Evolutionary conservation across 78 protist species (phyloP).

Genomic region (Dictyostelium intermedium): DNA sequence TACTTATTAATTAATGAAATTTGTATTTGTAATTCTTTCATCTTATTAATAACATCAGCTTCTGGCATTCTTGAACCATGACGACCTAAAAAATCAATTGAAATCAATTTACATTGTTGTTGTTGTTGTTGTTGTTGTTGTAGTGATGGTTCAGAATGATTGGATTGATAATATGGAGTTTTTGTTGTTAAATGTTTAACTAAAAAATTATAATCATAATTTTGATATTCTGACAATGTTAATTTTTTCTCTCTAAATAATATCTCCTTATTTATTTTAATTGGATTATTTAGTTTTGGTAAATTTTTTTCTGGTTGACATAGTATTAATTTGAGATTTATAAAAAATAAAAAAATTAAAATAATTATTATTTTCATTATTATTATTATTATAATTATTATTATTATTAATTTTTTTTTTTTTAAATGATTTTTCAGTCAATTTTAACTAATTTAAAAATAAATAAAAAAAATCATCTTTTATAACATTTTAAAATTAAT

Average conservation of each 20-base stretch:
- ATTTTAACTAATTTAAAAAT: too few species aligned
- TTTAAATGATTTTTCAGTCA: too few species aligned
- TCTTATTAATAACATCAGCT: neutral
- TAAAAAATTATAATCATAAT: neutral
- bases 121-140: neutral
- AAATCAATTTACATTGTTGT: slow-evolving; percentile 3
- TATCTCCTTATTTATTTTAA: neutral
- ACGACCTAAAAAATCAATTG: neutral
- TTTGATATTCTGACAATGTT: neutral
- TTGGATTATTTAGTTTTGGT: neutral
- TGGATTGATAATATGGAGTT: neutral
- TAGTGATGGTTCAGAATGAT: neutral
- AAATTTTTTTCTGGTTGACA: neutral
- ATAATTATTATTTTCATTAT: too few species aligned
- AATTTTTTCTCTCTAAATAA: too few species aligned
- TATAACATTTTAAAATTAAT: too few species aligned
- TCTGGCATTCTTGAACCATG: slow-evolving; percentile 4
- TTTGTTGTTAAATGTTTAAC: neutral
- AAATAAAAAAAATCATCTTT: too few species aligned
- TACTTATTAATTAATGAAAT: neutral
- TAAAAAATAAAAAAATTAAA: too few species aligned
- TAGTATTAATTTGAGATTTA: too few species aligned
- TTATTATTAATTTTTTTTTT: too few species aligned
- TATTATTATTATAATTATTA: too few species aligned
- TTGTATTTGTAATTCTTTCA: slow-evolving; percentile 4